Conservation (phyloP, 441 rosid species). For the Pelargonium fulgidum region DNA sequence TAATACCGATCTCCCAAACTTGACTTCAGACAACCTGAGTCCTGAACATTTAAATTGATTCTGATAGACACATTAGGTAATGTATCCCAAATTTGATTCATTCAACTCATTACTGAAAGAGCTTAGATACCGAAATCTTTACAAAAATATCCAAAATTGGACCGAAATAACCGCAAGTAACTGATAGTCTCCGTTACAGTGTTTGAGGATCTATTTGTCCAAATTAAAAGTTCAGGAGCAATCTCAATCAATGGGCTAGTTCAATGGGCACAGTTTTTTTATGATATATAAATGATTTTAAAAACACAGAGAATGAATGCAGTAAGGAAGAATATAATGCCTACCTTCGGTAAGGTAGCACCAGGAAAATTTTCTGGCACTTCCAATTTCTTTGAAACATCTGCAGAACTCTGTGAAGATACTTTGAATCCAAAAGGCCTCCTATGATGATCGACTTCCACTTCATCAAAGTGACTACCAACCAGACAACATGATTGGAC, state of each 20-base stretch:
- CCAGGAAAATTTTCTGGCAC: constrained; percentile 23
- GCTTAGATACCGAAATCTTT: too few relatives aligned
- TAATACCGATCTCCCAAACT: too few relatives aligned
- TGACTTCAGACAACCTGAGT: not conserved
- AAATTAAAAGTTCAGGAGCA: not conserved
- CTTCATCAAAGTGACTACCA: constrained; percentile 13
- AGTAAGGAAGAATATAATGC: constrained; percentile 10
- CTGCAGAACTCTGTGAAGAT: constrained; percentile 15
- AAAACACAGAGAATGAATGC: not conserved
- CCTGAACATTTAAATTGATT: not conserved
- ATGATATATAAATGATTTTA: not conserved
- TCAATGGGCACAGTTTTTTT: not conserved
- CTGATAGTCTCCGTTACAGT: not conserved
- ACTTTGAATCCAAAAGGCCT: constrained; percentile 15
- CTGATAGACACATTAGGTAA: constrained; percentile 1
- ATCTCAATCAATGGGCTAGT: not conserved
- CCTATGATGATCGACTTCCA: constrained; percentile 15
- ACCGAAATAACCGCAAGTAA: not conserved
- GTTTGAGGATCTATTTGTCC: not conserved
- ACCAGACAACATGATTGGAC: constrained; percentile 14
- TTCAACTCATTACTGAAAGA: too few relatives aligned
- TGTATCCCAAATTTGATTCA: too few relatives aligned
- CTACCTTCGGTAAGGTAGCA: constrained; percentile 22
- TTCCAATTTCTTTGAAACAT: constrained; percentile 25
- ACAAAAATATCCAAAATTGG: not conserved